Conservation (phyloP, 176 grass and related monocot species). For the Oropetium thomaeum region DNA sequence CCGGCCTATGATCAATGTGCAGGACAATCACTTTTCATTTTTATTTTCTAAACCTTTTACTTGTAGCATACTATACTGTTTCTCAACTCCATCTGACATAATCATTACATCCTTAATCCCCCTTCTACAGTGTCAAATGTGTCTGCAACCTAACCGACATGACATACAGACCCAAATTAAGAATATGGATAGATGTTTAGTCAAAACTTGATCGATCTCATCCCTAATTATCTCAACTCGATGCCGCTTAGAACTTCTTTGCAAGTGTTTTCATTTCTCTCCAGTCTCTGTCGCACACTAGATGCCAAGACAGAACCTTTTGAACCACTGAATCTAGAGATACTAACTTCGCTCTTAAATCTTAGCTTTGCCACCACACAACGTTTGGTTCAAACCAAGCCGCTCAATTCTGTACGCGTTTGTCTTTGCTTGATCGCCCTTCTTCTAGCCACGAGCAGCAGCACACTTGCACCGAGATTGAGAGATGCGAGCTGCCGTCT, state of each 20-base stretch:
- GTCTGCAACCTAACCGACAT: background rate
- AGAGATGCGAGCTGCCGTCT: background rate
- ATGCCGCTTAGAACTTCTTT: background rate
- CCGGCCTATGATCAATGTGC: background rate
- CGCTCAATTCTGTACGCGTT: no score
- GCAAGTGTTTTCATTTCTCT: background rate
- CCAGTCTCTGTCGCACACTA: background rate
- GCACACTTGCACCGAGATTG: background rate
- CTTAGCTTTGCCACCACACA: background rate
- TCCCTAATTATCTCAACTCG: background rate
- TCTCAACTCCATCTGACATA: background rate
- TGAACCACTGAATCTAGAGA: background rate
- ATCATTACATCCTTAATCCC: background rate
- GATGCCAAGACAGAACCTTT: constrained; percentile 27
- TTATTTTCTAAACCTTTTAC: background rate
- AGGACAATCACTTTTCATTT: background rate
- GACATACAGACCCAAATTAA: background rate
- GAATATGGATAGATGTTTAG: background rate
- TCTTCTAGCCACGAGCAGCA: background rate
- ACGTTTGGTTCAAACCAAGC: background rate
- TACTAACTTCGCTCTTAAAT: background rate
- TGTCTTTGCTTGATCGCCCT: background rate
- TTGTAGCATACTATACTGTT: background rate
- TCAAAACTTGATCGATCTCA: background rate
- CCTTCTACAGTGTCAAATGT: background rate